Evolutionary conservation across 208 protist genomes (phyloP).

Genomic region (Acanthamoeba sp.): DNA sequence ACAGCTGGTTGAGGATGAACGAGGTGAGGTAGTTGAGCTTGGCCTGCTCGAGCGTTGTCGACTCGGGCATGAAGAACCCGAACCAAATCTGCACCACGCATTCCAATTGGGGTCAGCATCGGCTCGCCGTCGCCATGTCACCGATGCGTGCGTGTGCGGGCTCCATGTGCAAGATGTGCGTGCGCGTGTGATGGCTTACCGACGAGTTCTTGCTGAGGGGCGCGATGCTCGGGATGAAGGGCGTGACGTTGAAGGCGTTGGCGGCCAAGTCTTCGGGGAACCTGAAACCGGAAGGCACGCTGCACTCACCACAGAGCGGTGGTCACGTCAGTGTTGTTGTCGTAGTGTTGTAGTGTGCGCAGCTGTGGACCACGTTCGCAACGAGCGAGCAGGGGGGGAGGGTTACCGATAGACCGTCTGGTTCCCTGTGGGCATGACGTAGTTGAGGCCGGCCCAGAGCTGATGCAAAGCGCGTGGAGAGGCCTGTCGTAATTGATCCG

Average conservation of each 20-base stretch:
- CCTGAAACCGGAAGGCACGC: neutral
- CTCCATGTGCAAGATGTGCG: too few species aligned
- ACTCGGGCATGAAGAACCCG: slow-evolving; percentile 7
- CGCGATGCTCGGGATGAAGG: neutral
- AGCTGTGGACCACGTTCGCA: too few species aligned
- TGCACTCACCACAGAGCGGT: neutral
- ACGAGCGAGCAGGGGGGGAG: neutral
- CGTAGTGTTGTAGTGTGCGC: too few species aligned
- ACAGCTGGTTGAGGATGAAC: slow-evolving; percentile 20
- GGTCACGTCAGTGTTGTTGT: too few species aligned
- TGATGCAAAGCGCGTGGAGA: neutral
- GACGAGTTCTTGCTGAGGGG: neutral
- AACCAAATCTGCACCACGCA: neutral
- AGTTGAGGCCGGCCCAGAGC: slow-evolving; percentile 35
- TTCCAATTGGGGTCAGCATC: too few species aligned
- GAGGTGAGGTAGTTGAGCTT: slow-evolving; percentile 16
- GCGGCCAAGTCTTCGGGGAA: neutral
- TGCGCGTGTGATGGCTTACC: neutral
- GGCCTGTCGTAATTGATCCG: neutral
- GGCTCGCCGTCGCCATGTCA: too few species aligned
- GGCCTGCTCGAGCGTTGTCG: neutral
- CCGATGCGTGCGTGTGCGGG: too few species aligned
- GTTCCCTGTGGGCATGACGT: neutral
- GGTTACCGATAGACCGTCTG: neutral
- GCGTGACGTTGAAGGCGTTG: neutral